Evolutionary conservation across 176 grass and related monocot genomes (phyloP).

Genomic region (Saccharum officinarum): DNA sequence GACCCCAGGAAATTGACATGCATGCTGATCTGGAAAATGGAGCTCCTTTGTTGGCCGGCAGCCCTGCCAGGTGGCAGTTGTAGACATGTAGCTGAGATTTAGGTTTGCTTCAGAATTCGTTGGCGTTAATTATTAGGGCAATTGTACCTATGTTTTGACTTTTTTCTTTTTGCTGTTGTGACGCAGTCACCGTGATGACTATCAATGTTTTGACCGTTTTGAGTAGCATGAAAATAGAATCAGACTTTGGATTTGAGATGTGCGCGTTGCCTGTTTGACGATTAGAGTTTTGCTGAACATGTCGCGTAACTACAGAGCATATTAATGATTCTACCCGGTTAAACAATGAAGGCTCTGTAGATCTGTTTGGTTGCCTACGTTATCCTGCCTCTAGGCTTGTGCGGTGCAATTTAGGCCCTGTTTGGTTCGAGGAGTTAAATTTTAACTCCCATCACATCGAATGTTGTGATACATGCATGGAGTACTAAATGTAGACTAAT

Average conservation of each 20-base stretch:
- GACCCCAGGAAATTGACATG: not conserved
- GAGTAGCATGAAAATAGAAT: not conserved
- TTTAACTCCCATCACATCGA: too few relatives aligned
- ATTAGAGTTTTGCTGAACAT: not conserved
- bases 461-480: too few relatives aligned
- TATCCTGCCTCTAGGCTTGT: too few relatives aligned
- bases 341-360: not conserved
- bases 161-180: not conserved
- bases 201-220: not conserved
- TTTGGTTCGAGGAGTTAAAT: too few relatives aligned
- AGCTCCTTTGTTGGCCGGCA: constrained; percentile 13
- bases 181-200: not conserved
- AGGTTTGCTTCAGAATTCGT: constrained; percentile 3
- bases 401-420: too few relatives aligned
- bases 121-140: constrained; percentile 4
- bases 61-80: constrained; percentile 27
- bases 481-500: too few relatives aligned
- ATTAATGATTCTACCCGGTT: not conserved
- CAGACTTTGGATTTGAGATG: not conserved
- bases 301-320: not conserved
- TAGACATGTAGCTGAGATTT: constrained; percentile 32
- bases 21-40: constrained; percentile 10
- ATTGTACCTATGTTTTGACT: constrained; percentile 13
- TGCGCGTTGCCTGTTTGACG: not conserved
- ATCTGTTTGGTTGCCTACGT: not conserved